Evolutionary conservation across 176 grass and related monocot genomes (phyloP), one percentile per base, ranked within the genome.

Genomic region (Melocanna baccifera): DNA sequence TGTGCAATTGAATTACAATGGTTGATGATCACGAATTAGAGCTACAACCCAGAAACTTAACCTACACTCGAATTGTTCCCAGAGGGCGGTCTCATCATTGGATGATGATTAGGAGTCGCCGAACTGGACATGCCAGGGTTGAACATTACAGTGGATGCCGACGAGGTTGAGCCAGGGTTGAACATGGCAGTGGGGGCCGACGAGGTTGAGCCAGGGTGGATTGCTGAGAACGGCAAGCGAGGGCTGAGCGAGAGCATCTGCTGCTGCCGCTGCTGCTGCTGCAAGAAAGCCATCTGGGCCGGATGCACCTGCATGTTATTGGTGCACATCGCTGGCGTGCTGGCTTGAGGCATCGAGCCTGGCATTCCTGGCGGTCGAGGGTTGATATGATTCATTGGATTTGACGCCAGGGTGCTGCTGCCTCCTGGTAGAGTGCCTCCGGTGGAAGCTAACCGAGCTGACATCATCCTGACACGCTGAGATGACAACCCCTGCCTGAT

Each of bases 181-280:
- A 93, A 95, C 85, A 86, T 89, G 73, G 50, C 88, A 57, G 79
- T 90, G n/a, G 88, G 83, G 10, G 85, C 28, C 13, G 93, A 68
- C 14, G 83, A 77, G 3, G 93, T 67, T 39, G 88, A 74, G 12
- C 79, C 70, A 37, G 93, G 91, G 41, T 96, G 88, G 83, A 94
- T 96, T 20, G 93, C 96, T 6, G 96, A 89, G 11, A 96, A 87
- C 41, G 96, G 89, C 78, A 96, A 81, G 34, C 93, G 89, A 51
- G 89, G 90, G 5, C 96, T 90, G 0, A 96, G 94, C 37, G 89
- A 89, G 34, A 92, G 88, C 87, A 91, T 92, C 79, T 96, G 94
- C 71, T 85, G 81, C 71, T 87, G 94, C 84, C 62, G 83, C 84
- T 75, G 88, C 23, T 85, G 91, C 69, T 84, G 84, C 78, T 92